Percentiles rank a stretch among this genome's conserved stretches.
These are phyloP conservation scores for Candida gorgasii DNA, from an alignment of 805 yeast genomes.

Conservation along the genomic window DNA sequence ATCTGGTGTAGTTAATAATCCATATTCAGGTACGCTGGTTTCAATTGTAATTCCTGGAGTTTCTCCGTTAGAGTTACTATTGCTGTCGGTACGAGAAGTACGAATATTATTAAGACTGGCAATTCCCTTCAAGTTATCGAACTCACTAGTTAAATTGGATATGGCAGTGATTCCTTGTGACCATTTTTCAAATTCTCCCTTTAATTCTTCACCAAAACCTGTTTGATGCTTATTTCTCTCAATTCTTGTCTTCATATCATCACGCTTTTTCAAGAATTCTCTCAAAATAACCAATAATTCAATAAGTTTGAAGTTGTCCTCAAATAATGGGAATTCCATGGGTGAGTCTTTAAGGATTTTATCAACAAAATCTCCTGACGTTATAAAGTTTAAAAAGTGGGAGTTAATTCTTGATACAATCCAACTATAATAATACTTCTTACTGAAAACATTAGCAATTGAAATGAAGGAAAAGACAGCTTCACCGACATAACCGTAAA, in stretches of 20 bases:
- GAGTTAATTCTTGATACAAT: conserved; percentile 7
- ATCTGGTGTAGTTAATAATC: conserved; percentile 7
- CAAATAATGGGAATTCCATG: conserved; percentile 9
- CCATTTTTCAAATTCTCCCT: conserved; percentile 6
- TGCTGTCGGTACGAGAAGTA: no score
- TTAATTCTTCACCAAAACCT: not conserved
- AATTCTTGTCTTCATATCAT: not conserved
- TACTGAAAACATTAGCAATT: conserved; percentile 9
- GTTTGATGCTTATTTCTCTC: not conserved
- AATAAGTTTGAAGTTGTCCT: conserved; percentile 6
- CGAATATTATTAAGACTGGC: not conserved
- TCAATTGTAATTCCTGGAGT: conserved; percentile 1
- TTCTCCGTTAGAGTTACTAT: conserved; percentile 1
- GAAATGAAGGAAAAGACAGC: conserved; percentile 5
- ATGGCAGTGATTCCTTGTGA: not conserved
- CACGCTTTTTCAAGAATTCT: conserved; percentile 6
- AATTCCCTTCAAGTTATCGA: not conserved
- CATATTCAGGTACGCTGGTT: not conserved
- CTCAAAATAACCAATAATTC: conserved; percentile 4
- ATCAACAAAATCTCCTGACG: conserved; percentile 8
- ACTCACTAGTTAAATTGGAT: not conserved
- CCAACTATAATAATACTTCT: conserved; percentile 12
- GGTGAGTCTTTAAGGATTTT: not conserved
- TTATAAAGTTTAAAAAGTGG: conserved; percentile 1
- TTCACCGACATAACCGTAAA: conserved; percentile 7